Conservation (phyloP, 2,329 filamentous ascomycete genomes). For the Ceratocystis destructans region DNA sequence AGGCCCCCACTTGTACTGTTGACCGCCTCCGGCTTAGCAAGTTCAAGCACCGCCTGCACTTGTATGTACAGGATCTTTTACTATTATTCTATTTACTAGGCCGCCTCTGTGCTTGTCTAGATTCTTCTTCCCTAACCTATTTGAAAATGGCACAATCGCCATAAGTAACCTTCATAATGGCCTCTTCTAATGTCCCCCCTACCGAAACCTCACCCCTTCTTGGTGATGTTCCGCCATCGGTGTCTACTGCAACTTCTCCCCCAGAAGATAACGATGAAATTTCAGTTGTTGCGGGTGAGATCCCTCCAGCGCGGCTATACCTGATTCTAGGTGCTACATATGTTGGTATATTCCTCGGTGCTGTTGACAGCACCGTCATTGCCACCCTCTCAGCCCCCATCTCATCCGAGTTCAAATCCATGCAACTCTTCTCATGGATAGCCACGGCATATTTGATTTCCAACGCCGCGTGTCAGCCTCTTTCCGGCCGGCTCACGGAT, state of each 20-base stretch:
- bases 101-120: background rate
- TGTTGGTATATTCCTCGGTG: constrained; percentile 49
- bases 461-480: constrained; percentile 73
- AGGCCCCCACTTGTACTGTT: too few relatives aligned
- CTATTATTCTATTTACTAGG: background rate
- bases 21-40: too few relatives aligned
- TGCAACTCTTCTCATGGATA: constrained; percentile 74
- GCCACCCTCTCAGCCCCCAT: constrained; percentile 77
- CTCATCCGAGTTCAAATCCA: constrained; percentile 65
- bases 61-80: background rate
- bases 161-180: background rate
- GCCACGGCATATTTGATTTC: constrained; percentile 78
- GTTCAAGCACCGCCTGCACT: background rate
- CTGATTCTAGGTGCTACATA: constrained; percentile 43
- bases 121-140: background rate
- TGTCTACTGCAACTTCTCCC: background rate
- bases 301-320: constrained; percentile 35
- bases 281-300: constrained; percentile 35
- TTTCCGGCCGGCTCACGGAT: constrained; percentile 75
- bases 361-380: constrained; percentile 66
- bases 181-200: background rate
- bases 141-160: background rate
- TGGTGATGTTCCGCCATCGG: background rate
- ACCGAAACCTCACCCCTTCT: constrained; percentile 16
- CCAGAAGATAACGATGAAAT: constrained; percentile 30